These are phyloP conservation scores for Actinidia arguta DNA, from an alignment of 179 eudicot species.

Conservation along the genomic window DNA sequence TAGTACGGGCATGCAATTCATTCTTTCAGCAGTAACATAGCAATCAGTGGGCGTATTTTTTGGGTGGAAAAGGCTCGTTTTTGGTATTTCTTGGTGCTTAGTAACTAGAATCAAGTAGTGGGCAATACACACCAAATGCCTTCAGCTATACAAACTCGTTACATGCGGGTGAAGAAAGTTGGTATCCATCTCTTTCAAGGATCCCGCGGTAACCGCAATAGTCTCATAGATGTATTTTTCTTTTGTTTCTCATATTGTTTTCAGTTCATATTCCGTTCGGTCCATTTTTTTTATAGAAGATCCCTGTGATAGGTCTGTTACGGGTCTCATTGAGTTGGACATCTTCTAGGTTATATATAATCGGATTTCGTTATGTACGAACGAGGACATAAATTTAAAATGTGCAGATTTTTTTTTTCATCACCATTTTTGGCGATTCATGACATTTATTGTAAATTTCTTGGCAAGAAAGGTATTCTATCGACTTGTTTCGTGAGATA, in stretches of 20 bases:
- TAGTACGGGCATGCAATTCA: conserved; percentile 30
- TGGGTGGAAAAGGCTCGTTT: conserved; percentile 20
- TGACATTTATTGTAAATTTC: too few relatives aligned
- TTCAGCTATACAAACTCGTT: conserved; percentile 7
- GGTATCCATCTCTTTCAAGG: conserved; percentile 25
- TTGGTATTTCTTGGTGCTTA: conserved; percentile 24
- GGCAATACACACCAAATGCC: not conserved
- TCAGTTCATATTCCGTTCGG: not conserved
- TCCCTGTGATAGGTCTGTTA: conserved; percentile 22
- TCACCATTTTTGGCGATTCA: not conserved
- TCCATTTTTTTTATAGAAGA: not conserved
- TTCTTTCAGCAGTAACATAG: conserved; percentile 47
- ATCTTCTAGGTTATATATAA: conserved; percentile 22
- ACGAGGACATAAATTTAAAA: conserved; percentile 25
- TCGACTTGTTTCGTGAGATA: too few relatives aligned
- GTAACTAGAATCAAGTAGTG: conserved; percentile 20
- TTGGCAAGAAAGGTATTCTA: too few relatives aligned
- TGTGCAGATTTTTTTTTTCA: conserved; percentile 36
- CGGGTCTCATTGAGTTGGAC: conserved; percentile 19
- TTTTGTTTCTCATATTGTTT: not conserved
- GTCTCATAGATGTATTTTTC: conserved; percentile 2
- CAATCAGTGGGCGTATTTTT: conserved; percentile 22
- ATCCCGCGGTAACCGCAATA: not conserved
- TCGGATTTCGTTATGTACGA: conserved; percentile 25
- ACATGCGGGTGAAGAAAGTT: conserved; percentile 10